These are phyloP conservation scores for Rhodotorula sp. DNA, from an alignment of 1,284 basidiomycete genomes.

Conservation along the genomic window DNA sequence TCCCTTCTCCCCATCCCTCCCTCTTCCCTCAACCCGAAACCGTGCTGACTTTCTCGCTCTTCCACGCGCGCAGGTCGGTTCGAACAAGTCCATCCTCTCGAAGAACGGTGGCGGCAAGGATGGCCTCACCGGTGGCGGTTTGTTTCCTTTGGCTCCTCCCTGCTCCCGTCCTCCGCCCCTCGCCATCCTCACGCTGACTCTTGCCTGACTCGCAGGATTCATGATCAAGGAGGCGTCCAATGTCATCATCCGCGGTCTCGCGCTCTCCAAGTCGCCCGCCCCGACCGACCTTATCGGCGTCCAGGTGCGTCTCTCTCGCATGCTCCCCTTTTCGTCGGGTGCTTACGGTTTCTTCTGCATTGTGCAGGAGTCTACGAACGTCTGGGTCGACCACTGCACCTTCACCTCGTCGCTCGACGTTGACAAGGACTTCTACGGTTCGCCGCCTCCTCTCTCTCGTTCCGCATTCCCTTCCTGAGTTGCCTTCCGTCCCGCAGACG, in stretches of 20 bases:
- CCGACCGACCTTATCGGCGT: constrained; percentile 1
- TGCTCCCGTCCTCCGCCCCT: too few relatives aligned
- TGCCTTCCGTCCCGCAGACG: background rate
- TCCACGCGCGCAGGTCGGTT: background rate
- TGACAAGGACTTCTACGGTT: background rate
- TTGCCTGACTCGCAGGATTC: background rate
- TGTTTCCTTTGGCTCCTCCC: background rate
- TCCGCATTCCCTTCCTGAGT: background rate
- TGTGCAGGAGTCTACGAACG: background rate
- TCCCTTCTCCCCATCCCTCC: too few relatives aligned
- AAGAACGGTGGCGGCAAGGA: background rate
- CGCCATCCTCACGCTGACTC: too few relatives aligned
- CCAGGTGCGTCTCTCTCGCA: background rate
- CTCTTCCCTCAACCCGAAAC: too few relatives aligned
- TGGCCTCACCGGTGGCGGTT: background rate
- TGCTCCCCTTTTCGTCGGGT: too few relatives aligned
- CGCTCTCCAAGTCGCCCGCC: background rate
- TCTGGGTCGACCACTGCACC: background rate
- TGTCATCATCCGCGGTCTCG: background rate
- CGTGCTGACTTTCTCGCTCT: too few relatives aligned
- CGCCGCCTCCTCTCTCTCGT: background rate
- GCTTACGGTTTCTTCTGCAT: background rate
- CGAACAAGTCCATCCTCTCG: background rate
- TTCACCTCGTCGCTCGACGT: background rate
- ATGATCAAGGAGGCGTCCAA: background rate